Conservation (phyloP, 306 rosid genomes). For the Cucurbita argyrosperma region DNA sequence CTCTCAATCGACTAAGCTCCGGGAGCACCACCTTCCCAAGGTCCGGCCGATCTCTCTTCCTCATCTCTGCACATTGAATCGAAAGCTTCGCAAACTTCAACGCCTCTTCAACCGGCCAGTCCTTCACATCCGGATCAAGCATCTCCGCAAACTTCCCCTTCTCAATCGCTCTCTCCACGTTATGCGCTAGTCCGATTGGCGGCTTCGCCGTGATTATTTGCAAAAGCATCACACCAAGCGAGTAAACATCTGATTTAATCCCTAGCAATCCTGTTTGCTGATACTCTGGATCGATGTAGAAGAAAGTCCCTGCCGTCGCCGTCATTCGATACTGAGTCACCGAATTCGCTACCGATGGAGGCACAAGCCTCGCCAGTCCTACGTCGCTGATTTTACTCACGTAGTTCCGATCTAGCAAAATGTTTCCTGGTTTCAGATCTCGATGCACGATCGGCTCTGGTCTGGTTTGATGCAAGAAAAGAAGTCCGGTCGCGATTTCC, state of each 20-base stretch:
- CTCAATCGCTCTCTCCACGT: conserved; percentile 44
- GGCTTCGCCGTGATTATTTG: conserved; percentile 57
- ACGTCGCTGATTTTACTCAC: conserved; percentile 94
- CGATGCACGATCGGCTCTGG: conserved; percentile 95
- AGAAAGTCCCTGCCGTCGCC: conserved; percentile 83
- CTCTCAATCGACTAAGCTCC: conserved; percentile 49
- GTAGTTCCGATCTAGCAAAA: conserved; percentile 64
- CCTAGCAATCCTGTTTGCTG: conserved; percentile 85
- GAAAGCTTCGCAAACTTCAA: conserved; percentile 41
- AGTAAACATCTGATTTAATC: conserved; percentile 63
- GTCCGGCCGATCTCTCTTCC: conserved; percentile 73
- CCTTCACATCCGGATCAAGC: conserved; percentile 56
- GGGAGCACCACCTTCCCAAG: conserved; percentile 56
- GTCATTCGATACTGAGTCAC: conserved; percentile 79
- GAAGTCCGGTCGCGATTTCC: conserved; percentile 70
- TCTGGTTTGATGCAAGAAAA: conserved; percentile 65
- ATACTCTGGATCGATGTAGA: conserved; percentile 86
- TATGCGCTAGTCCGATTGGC: conserved; percentile 76
- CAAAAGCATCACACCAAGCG: conserved; percentile 66
- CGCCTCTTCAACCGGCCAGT: conserved; percentile 70
- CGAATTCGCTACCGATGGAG: conserved; percentile 52
- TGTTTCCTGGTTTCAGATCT: conserved; percentile 74
- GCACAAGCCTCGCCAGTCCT: conserved; percentile 82
- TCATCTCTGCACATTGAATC: conserved; percentile 62
- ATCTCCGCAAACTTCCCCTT: conserved; percentile 40